Evolutionary conservation across 805 yeast species (phyloP).

Genomic region (Kodamaea lidongshanica): DNA sequence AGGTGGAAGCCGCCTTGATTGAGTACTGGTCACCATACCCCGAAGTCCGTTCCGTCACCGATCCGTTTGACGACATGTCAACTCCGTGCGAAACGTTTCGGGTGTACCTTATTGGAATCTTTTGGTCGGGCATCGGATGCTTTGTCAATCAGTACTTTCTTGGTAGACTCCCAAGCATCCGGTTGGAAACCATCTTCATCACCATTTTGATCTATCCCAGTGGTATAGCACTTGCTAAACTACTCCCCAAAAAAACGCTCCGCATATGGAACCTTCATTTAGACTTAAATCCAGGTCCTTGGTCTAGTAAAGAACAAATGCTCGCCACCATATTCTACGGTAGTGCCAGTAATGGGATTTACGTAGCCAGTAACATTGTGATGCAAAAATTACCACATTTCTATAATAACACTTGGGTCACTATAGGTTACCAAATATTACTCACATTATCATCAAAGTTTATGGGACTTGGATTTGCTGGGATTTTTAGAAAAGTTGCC

Average conservation of each 20-base stretch:
- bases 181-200: conserved; percentile 11
- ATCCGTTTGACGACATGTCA: conserved; percentile 19
- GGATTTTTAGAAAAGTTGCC: conserved; percentile 14
- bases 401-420: conserved; percentile 13
- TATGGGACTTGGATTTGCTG: conserved; percentile 17
- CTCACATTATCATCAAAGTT: conserved; percentile 11
- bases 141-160: conserved; percentile 14
- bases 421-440: conserved; percentile 13
- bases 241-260: conserved; percentile 14
- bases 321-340: conserved; percentile 3
- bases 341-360: conserved; percentile 27
- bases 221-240: conserved; percentile 10
- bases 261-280: conserved; percentile 15
- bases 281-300: too few species aligned
- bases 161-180: conserved; percentile 14
- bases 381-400: conserved; percentile 10
- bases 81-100: conserved; percentile 34
- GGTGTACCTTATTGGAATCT: conserved; percentile 16
- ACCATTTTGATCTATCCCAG: conserved; percentile 16
- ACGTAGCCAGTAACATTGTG: conserved; percentile 11
- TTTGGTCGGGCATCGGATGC: conserved; percentile 14
- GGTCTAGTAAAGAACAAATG: conserved; percentile 8
- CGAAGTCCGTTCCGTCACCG: too few species aligned
- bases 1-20: conserved; percentile 16
- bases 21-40: conserved; percentile 26